These are phyloP conservation scores for Cenchrus purpureus DNA, from an alignment of 176 grass and related monocot genomes.

Conservation along the genomic window DNA sequence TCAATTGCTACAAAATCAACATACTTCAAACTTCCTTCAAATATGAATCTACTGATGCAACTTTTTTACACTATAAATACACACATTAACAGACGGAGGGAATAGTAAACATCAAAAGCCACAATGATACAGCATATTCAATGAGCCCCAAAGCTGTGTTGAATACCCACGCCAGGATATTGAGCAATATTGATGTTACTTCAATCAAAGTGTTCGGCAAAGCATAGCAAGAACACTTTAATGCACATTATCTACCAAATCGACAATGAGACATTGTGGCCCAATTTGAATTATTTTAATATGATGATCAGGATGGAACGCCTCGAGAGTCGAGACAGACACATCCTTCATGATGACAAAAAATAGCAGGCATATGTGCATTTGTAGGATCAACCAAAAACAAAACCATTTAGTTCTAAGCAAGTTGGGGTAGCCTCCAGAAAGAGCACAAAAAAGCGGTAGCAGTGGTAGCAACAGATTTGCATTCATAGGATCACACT, in stretches of 20 bases:
- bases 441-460: neutral
- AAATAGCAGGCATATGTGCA: neutral
- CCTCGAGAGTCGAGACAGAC: neutral
- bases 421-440: neutral
- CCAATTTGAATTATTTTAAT: neutral
- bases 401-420: neutral
- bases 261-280: neutral
- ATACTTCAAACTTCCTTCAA: neutral
- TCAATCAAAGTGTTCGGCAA: neutral
- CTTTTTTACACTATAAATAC: too few species aligned
- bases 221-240: conserved; percentile 8
- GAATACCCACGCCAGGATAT: conserved; percentile 12
- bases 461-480: neutral
- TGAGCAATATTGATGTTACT: neutral
- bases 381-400: neutral
- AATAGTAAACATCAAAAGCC: neutral
- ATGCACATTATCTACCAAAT: neutral
- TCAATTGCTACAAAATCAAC: neutral
- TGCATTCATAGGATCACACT: conserved; percentile 9
- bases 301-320: neutral
- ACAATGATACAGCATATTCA: neutral
- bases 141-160: neutral
- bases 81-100: neutral
- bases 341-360: neutral
- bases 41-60: neutral